Evolutionary conservation across 495 filamentous ascomycete genomes (phyloP).

Genomic region (Jackrogersella minutella): DNA sequence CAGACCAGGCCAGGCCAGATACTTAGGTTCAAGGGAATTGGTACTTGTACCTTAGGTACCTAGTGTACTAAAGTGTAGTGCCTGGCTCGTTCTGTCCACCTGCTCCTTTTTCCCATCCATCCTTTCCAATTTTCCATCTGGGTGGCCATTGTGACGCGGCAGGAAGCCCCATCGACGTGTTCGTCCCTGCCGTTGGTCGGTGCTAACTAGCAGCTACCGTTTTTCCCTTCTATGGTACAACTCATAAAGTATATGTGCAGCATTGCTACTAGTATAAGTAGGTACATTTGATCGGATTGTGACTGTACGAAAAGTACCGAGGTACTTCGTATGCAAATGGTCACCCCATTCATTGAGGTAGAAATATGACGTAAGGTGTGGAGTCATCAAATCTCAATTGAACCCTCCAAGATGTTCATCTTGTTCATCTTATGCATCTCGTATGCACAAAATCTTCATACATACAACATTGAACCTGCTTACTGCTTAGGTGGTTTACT

Average conservation of each 20-base stretch:
- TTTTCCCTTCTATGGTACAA: conserved; percentile 13
- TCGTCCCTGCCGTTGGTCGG: conserved; percentile 10
- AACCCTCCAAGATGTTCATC: conserved; percentile 15
- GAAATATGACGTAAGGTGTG: conserved; percentile 37
- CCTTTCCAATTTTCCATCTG: conserved; percentile 5
- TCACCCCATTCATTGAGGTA: conserved; percentile 21
- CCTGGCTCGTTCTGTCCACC: conserved; percentile 4
- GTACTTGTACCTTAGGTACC: neutral
- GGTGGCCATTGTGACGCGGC: conserved; percentile 43
- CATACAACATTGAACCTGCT: conserved; percentile 12
- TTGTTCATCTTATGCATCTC: conserved; percentile 6
- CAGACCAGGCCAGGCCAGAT: too few species aligned
- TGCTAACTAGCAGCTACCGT: neutral
- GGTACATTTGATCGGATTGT: conserved; percentile 17
- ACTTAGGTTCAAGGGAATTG: conserved; percentile 11
- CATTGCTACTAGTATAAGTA: conserved; percentile 21
- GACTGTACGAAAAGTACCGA: conserved; percentile 13
- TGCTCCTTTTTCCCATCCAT: too few species aligned
- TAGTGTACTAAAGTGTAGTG: neutral
- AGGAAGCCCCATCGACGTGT: conserved; percentile 26
- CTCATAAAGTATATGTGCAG: conserved; percentile 4
- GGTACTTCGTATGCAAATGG: conserved; percentile 15
- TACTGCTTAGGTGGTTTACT: conserved; percentile 3
- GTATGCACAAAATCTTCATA: conserved; percentile 24
- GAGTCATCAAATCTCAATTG: conserved; percentile 36